Evolutionary conservation across 768 basidiomycete genomes (phyloP), one percentile per base, ranked within the genome.

Genomic region (Xerocomus brunneocitrinus): DNA sequence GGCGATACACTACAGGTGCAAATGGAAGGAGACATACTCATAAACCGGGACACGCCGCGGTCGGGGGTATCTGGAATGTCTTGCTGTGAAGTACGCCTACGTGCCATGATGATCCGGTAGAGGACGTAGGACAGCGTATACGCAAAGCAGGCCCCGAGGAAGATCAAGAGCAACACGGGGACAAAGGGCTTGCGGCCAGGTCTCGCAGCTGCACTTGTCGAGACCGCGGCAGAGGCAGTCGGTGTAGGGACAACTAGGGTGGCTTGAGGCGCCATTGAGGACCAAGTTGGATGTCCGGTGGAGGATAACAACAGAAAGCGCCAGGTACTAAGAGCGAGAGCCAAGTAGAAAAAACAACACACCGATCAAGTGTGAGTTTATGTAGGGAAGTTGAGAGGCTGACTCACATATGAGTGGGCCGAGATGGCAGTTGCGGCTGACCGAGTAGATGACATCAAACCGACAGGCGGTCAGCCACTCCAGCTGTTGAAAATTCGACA

Each of bases 101-200:
- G 53, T n/a, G 57, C 32, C 57, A 59, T 60, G 50, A 64, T 9
- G 38, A 62, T 32, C 2, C 68, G 64, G 48, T 68, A 70, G 40
- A 70, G 48, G 28, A 67, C 13, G 36, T 68, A 68, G 31, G 65
- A 60, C 2, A 63, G 25, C 12, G 62, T 59, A 9, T 68, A 68
- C 13, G 50, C 55, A 28, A 70, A 48, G 30, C 64, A 70, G 34
- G 68, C 10, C 27, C 58, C 64, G 7, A 68, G 56, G 38, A 68
- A 58, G 39, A 64, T 57, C 19, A 56, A 41, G 45, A 70, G 53
- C 5, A 47, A 31, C 30, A 55, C 49, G 3, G 67, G 66, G 39
- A 61, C 56, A 53, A 51, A 58, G 12, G 48, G 53, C 32, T 55
- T 52, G 43, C 35, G 49, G 6, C 7, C 14, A 19, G 47, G 13